Evolutionary conservation across 768 basidiomycete species (phyloP).

Genomic region (Gymnopilus junonius): DNA sequence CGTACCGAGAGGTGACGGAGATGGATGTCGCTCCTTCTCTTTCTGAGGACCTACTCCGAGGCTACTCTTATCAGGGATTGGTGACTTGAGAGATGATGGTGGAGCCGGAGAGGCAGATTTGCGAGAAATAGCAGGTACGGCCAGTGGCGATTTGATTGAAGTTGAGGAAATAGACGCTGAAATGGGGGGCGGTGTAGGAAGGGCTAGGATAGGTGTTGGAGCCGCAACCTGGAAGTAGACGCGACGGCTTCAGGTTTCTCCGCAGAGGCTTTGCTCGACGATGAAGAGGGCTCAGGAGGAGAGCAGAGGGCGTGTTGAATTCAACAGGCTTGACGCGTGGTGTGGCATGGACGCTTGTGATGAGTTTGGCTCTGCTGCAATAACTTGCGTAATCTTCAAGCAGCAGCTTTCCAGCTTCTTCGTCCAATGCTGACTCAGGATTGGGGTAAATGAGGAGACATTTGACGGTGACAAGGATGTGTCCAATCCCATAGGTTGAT

Average conservation of each 20-base stretch:
- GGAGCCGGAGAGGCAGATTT: slow-evolving; percentile 51
- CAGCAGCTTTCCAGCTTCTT: slow-evolving; percentile 92
- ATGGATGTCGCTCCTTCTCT: slow-evolving; percentile 64
- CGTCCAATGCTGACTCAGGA: slow-evolving; percentile 94
- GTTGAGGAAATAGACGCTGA: slow-evolving; percentile 26
- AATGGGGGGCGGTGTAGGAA: slow-evolving; percentile 24
- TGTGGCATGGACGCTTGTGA: slow-evolving; percentile 91
- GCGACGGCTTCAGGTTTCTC: slow-evolving; percentile 30
- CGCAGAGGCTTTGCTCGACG: slow-evolving; percentile 25
- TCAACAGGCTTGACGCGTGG: slow-evolving; percentile 75
- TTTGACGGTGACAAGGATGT: slow-evolving; percentile 92
- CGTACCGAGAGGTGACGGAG: slow-evolving; percentile 71
- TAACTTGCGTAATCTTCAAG: slow-evolving; percentile 91
- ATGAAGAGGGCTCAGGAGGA: slow-evolving; percentile 21
- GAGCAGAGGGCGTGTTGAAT: slow-evolving; percentile 55
- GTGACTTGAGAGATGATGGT: slow-evolving; percentile 45
- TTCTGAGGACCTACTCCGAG: slow-evolving; percentile 24
- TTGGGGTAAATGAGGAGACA: slow-evolving; percentile 97
- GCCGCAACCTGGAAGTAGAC: slow-evolving; percentile 32
- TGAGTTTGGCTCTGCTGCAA: slow-evolving; percentile 82
- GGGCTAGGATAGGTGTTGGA: slow-evolving; percentile 24
- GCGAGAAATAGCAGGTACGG: slow-evolving; percentile 46
- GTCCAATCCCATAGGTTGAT: slow-evolving; percentile 85
- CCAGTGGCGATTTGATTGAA: slow-evolving; percentile 31
- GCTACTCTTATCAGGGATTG: slow-evolving; percentile 45